These are phyloP conservation scores for Claviceps quebecensis DNA, from an alignment of 2,329 filamentous ascomycete genomes.

Conservation along the genomic window DNA sequence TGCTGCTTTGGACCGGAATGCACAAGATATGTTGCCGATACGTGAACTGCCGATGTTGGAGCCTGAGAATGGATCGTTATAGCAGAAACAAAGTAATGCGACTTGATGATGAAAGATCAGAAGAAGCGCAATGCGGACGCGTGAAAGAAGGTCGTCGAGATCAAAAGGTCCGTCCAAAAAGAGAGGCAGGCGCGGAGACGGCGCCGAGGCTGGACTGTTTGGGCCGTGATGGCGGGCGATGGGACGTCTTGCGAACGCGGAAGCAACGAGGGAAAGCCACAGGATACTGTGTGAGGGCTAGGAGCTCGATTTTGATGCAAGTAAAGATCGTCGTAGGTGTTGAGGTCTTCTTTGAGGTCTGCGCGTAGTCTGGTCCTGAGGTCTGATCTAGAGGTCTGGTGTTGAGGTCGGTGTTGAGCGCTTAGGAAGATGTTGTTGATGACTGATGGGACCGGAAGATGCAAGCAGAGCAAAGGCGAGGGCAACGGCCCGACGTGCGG, in stretches of 20 bases:
- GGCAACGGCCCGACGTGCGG: conserved; percentile 1
- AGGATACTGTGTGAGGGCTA: background rate
- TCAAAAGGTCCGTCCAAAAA: background rate
- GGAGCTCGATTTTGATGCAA: background rate
- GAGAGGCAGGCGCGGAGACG: conserved; percentile 3
- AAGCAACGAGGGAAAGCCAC: background rate
- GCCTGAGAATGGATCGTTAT: background rate
- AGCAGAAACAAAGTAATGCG: background rate
- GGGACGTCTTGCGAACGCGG: background rate
- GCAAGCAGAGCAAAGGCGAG: background rate
- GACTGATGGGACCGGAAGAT: background rate
- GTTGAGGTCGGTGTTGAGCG: background rate
- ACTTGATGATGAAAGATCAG: background rate
- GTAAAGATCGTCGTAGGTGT: background rate
- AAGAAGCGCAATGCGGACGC: background rate
- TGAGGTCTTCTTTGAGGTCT: background rate
- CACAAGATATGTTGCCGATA: background rate
- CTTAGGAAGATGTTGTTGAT: background rate
- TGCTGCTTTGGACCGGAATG: background rate
- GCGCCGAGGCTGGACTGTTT: background rate
- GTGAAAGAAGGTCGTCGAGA: conserved; percentile 4
- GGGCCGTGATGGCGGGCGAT: background rate
- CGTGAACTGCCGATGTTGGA: background rate
- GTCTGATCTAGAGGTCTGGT: too few relatives aligned
- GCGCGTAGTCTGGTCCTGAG: too few relatives aligned